Evolutionary conservation across 441 rosid species (phyloP).

Genomic region (Pelargonium citronellum): DNA sequence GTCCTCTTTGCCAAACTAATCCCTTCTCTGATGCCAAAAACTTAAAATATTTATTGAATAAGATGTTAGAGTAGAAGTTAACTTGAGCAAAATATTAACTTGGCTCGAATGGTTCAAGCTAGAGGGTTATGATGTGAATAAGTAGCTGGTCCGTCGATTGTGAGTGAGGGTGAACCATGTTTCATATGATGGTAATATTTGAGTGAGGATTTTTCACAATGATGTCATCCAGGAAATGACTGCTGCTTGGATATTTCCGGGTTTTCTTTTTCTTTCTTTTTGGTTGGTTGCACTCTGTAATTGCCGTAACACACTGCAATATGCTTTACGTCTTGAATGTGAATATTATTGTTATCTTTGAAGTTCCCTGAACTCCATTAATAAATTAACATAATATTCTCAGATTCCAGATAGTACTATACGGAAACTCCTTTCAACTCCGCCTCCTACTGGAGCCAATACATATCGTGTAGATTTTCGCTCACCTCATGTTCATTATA

Average conservation of each 20-base stretch:
- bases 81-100: too few relatives aligned
- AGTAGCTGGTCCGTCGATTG: too few relatives aligned
- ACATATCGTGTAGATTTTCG: slow-evolving; percentile 85
- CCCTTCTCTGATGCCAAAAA: too few relatives aligned
- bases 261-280: too few relatives aligned
- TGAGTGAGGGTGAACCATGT: not conserved
- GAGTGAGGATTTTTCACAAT: not conserved
- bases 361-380: slow-evolving; percentile 16
- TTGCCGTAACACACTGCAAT: too few relatives aligned
- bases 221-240: not conserved
- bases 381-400: slow-evolving; percentile 21
- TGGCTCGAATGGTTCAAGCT: too few relatives aligned
- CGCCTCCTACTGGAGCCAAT: slow-evolving; percentile 65
- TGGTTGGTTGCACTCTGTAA: too few relatives aligned
- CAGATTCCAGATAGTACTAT: slow-evolving; percentile 68
- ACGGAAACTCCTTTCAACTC: slow-evolving; percentile 58
- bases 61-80: too few relatives aligned
- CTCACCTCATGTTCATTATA: slow-evolving; percentile 80
- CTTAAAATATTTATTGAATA: too few relatives aligned
- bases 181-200: not conserved
- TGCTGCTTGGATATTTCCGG: not conserved
- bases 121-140: too few relatives aligned
- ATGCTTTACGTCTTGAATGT: not conserved
- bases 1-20: too few relatives aligned
- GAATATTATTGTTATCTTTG: slow-evolving; percentile 11